Conservation (phyloP, 306 rosid species). For the Trifolium pratense region DNA sequence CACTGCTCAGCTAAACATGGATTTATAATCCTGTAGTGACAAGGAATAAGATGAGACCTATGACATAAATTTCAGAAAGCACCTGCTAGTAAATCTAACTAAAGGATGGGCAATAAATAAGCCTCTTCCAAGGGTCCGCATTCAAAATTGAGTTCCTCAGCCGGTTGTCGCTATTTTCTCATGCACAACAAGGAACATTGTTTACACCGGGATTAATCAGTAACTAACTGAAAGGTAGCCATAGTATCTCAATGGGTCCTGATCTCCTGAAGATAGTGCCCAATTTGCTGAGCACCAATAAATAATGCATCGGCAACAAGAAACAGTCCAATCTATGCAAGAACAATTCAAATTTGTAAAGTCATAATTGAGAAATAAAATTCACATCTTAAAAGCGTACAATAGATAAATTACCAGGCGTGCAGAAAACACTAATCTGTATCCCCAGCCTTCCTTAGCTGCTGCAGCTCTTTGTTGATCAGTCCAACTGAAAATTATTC, state of each 20-base stretch:
- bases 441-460: conserved; percentile 89
- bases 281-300: conserved; percentile 74
- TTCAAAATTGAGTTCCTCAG: conserved; percentile 45
- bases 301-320: conserved; percentile 71
- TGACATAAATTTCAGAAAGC: conserved; percentile 21
- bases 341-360: conserved; percentile 33
- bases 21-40: conserved; percentile 33
- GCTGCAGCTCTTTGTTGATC: conserved; percentile 91
- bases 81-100: conserved; percentile 31
- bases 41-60: conserved; percentile 18
- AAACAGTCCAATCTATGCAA: conserved; percentile 70
- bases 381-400: conserved; percentile 14
- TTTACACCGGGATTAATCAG: conserved; percentile 27
- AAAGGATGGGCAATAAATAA: conserved; percentile 15
- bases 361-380: conserved; percentile 19
- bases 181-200: conserved; percentile 31
- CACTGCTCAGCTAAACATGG: conserved; percentile 28
- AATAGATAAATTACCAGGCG: conserved; percentile 69
- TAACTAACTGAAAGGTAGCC: conserved; percentile 26
- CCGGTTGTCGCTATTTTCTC: conserved; percentile 34
- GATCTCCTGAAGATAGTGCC: conserved; percentile 77
- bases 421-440: conserved; percentile 81
- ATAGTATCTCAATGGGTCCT: conserved; percentile 56
- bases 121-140: conserved; percentile 23
- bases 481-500: conserved; percentile 68